Percentiles rank a stretch among this genome's conserved stretches.
phyloP scores from a whole-genome alignment of 352 stramenopile genomes.

The Globisporangium abappressorium region DNA sequence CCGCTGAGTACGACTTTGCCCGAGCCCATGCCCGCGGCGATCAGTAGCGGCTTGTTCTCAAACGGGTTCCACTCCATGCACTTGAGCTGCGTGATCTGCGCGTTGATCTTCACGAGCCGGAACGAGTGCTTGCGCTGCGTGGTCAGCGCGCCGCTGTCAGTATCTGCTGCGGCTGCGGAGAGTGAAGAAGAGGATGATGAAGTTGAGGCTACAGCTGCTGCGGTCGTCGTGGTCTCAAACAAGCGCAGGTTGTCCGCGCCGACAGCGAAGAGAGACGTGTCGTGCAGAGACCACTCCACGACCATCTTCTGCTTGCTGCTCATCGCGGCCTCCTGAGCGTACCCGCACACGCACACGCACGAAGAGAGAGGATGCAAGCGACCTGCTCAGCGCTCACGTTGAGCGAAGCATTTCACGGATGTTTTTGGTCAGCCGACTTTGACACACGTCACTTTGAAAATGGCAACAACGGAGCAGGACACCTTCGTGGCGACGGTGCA shows the following conservation, averaged over 20 bases:
- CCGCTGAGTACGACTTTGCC: conserved; percentile 82
- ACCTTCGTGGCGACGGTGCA: neutral
- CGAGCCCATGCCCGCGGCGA: conserved; percentile 66
- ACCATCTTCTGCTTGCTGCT: conserved; percentile 71
- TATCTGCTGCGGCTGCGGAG: neutral
- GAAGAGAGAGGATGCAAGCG: neutral
- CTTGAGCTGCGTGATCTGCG: conserved; percentile 74
- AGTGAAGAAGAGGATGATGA: neutral
- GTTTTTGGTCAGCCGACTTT: no score
- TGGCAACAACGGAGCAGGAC: neutral
- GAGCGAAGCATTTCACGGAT: no score
- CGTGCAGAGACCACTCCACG: conserved; percentile 83
- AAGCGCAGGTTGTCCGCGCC: conserved; percentile 78
- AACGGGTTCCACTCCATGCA: conserved; percentile 85
- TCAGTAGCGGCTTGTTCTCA: conserved; percentile 65
- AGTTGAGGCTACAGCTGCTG: conserved; percentile 2
- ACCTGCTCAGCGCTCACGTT: neutral
- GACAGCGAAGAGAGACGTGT: conserved; percentile 79
- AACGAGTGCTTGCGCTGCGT: conserved; percentile 85
- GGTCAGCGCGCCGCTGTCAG: conserved; percentile 21
- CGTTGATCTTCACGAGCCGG: conserved; percentile 76
- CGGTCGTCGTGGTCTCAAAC: conserved; percentile 57
- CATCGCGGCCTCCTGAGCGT: conserved; percentile 28
- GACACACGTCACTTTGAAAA: conserved; percentile 14
- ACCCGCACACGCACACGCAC: neutral